Conservation (phyloP, 192 early-diverging fungal genomes). For the Coemansia sp. region DNA sequence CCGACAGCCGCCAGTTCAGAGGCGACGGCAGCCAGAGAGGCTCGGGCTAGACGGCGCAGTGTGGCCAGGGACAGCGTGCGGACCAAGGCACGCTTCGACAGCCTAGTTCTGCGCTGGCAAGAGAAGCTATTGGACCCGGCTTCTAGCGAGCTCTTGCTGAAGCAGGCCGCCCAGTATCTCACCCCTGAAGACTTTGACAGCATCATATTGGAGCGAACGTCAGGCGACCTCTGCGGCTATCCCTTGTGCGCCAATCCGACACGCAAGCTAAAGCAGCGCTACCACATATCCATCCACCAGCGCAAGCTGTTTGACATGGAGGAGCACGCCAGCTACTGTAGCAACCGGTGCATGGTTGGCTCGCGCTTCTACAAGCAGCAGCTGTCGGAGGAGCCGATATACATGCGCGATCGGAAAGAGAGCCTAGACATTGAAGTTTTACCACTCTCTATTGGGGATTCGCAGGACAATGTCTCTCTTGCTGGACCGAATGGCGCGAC, state of each 20-base stretch:
- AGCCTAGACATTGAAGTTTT: conserved; percentile 23
- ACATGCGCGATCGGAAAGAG: conserved; percentile 55
- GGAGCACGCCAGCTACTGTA: conserved; percentile 71
- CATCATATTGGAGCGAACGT: conserved; percentile 72
- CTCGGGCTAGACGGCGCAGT: conserved; percentile 10
- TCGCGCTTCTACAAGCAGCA: conserved; percentile 73
- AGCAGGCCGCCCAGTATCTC: conserved; percentile 62
- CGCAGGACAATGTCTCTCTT: neutral
- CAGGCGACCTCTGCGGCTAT: conserved; percentile 77
- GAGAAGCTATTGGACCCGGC: conserved; percentile 43
- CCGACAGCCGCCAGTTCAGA: neutral
- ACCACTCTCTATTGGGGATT: neutral
- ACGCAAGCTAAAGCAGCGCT: conserved; percentile 35
- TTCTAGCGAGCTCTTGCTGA: conserved; percentile 9
- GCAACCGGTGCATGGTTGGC: conserved; percentile 68
- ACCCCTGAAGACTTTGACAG: conserved; percentile 70
- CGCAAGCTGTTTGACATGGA: conserved; percentile 81
- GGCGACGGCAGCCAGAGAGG: conserved; percentile 1
- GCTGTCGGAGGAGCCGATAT: conserved; percentile 76
- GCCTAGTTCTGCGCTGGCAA: conserved; percentile 40
- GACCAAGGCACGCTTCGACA: conserved; percentile 32
- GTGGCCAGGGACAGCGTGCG: conserved; percentile 29
- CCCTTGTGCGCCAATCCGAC: conserved; percentile 67
- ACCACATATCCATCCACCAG: conserved; percentile 68
- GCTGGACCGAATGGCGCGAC: neutral